phyloP scores from a whole-genome alignment of 768 basidiomycete genomes.

The Leccinellum luteum region DNA sequence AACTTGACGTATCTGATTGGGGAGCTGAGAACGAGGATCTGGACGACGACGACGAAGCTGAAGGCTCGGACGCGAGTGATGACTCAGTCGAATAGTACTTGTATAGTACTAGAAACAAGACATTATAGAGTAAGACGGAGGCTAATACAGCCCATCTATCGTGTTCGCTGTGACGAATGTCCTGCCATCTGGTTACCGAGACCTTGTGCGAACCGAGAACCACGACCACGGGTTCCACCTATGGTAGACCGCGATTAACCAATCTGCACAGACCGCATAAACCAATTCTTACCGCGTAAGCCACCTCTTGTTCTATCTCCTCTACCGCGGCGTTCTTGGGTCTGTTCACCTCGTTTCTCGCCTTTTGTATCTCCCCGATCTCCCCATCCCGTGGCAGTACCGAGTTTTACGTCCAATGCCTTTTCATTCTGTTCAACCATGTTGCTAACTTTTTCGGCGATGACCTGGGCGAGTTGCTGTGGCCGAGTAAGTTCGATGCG shows the following conservation, averaged over 20 bases:
- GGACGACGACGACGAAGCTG: constrained; percentile 21
- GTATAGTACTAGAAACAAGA: background rate
- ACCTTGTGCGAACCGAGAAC: constrained; percentile 80
- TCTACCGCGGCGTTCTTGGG: constrained; percentile 73
- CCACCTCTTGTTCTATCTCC: constrained; percentile 59
- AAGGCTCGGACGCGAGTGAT: constrained; percentile 10
- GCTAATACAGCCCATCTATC: constrained; percentile 11
- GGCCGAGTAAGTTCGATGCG: constrained; percentile 83
- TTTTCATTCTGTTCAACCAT: constrained; percentile 95
- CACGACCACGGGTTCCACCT: constrained; percentile 71
- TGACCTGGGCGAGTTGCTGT: constrained; percentile 84
- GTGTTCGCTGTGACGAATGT: constrained; percentile 20
- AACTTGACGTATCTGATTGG: constrained; percentile 57
- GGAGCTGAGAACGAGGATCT: constrained; percentile 35
- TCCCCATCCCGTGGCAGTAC: constrained; percentile 48
- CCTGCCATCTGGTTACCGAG: constrained; percentile 76
- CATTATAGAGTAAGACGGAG: background rate
- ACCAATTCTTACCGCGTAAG: constrained; percentile 47
- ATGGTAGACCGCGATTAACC: background rate
- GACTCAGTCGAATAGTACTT: constrained; percentile 5
- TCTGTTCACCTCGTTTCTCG: constrained; percentile 77
- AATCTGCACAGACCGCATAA: background rate
- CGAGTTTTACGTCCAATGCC: constrained; percentile 79
- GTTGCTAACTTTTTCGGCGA: constrained; percentile 83
- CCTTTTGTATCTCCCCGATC: constrained; percentile 60